Base-by-base conservation (phyloP, 225 moss, liverwort and hornwort genomes). In the Takakia lepidozioides region DNA sequence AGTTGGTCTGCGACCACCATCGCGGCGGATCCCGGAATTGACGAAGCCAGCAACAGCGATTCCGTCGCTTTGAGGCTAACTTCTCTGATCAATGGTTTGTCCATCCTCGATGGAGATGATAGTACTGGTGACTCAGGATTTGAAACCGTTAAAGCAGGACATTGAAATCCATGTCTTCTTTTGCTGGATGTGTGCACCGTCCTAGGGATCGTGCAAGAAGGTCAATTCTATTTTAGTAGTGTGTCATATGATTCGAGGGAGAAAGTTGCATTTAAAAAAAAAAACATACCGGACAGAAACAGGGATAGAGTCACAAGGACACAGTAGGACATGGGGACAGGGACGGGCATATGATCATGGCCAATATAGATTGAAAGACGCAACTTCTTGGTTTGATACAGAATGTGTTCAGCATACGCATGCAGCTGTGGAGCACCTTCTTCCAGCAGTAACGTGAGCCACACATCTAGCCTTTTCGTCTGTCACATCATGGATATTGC, bases 351-450 rank as follows among this genome's bases (percentile, higher is more conserved):
- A 27, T 16, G 48, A 8, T 47, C 8, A 14, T 14, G 8, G 10
- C 15, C 14, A 14, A 5, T 48, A 15, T 18, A n/a, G n/a, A n/a
- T n/a, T n/a, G n/a, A n/a, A n/a, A n/a, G n/a, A n/a, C n/a, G n/a
- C n/a, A n/a, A n/a, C 19, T n/a, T 28, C 9, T 3, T 52, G 47
- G 52, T 30, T 28, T 29, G 26, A 0, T 27, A 17, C 58, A 72
- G 62, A 67, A 32, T 50, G 54, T 43, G 45, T 58, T 47, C 54
- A 72, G 2, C 49, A 67, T 44, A 39, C 67, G 19, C 29, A 19
- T 8, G 54, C 46, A 32, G 41, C 44, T 18, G 41, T 49, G 49
- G 54, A 63, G 40, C 37, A 48, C 38, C 20, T 71, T 21, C n/a
- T 10, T 19, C 46, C 55, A 46, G n/a, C 25, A 11, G 36, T 56